Percentiles rank a stretch among this genome's conserved stretches.
Conservation (phyloP, 140 eudicot genomes). For the Erigeron philadelphicus region DNA sequence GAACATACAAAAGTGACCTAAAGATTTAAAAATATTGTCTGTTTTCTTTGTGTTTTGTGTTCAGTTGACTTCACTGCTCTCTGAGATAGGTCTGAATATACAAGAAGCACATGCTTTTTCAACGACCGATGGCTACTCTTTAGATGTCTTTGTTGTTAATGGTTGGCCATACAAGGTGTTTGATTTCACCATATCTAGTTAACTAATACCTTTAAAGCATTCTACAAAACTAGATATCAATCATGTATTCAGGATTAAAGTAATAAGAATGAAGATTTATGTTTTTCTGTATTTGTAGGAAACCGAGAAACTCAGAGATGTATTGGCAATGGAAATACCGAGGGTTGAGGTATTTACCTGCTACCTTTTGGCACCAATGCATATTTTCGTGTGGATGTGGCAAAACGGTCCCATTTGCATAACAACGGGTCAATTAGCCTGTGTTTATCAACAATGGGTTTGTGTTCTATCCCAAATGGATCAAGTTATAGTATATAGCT, state of each 20-base stretch:
- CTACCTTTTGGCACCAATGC: conserved; percentile 10
- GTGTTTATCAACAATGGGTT: conserved; percentile 7
- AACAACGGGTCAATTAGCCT: background rate
- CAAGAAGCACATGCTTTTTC: conserved; percentile 96
- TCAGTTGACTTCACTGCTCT: conserved; percentile 28
- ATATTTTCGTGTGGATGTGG: background rate
- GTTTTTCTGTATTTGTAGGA: conserved; percentile 40
- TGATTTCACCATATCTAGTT: conserved; percentile 15
- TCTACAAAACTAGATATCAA: background rate
- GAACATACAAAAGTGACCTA: conserved; percentile 12
- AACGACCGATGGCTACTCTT: conserved; percentile 74
- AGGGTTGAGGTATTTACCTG: conserved; percentile 58
- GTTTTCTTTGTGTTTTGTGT: conserved; percentile 13
- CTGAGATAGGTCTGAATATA: conserved; percentile 48
- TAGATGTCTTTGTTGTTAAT: conserved; percentile 83
- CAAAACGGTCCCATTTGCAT: background rate
- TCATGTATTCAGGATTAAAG: background rate
- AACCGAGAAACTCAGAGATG: conserved; percentile 50
- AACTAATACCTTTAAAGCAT: background rate
- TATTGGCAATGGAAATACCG: conserved; percentile 59
- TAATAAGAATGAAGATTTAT: background rate
- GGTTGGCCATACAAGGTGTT: conserved; percentile 73
- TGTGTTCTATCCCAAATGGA: conserved; percentile 10
- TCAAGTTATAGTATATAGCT: background rate
- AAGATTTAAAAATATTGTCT: conserved; percentile 11